Conservation (phyloP, 257 asterid genomes). For the Gardenia jasminoides region DNA sequence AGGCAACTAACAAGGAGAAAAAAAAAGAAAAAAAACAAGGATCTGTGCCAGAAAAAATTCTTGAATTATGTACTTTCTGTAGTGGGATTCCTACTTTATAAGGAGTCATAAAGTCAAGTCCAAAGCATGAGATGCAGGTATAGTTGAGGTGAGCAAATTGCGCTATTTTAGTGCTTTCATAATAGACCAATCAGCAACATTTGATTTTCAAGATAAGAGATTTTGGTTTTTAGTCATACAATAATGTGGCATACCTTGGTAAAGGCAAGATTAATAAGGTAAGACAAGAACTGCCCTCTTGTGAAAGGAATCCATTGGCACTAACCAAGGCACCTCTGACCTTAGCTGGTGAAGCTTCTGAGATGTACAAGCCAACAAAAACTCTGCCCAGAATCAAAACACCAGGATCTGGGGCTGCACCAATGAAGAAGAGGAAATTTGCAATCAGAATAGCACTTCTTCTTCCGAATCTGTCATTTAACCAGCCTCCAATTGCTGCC, state of each 20-base stretch:
- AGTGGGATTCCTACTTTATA: too few species aligned
- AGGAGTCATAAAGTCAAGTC: slow-evolving; percentile 14
- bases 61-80: too few species aligned
- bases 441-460: slow-evolving; percentile 36
- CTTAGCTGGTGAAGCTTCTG: slow-evolving; percentile 49
- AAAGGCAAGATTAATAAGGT: slow-evolving; percentile 48
- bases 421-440: slow-evolving; percentile 41
- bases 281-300: slow-evolving; percentile 51
- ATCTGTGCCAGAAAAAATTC: too few species aligned
- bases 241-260: slow-evolving; percentile 29
- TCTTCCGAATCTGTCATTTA: slow-evolving; percentile 43
- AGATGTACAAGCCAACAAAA: slow-evolving; percentile 47
- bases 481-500: slow-evolving; percentile 51
- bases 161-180: too few species aligned
- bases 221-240: background rate
- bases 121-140: slow-evolving; percentile 27
- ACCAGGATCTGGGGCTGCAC: slow-evolving; percentile 39
- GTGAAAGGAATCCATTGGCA: slow-evolving; percentile 22
- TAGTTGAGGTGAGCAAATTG: too few species aligned
- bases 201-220: background rate
- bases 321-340: slow-evolving; percentile 44
- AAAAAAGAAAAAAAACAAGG: background rate
- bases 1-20: too few species aligned
- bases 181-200: background rate
- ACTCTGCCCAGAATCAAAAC: slow-evolving; percentile 37